These are phyloP conservation scores for Bremia lactucae DNA, from an alignment of 352 stramenopile species.

Conservation along the genomic window DNA sequence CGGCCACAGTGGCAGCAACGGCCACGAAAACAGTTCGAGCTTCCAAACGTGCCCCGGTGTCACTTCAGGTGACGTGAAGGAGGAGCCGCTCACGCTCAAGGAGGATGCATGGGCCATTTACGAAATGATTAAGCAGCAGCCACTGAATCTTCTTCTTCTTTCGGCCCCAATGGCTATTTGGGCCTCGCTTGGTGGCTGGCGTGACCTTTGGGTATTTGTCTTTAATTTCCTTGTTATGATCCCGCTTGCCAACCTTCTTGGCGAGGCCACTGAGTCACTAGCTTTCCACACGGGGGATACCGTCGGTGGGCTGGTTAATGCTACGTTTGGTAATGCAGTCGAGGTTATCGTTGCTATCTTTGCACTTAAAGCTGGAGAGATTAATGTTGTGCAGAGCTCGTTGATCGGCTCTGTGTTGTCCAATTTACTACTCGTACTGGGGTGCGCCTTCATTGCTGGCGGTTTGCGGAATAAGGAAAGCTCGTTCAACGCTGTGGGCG, in stretches of 20 bases:
- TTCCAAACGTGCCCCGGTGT: conserved; percentile 2
- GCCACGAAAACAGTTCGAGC: conserved; percentile 4
- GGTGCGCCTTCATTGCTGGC: conserved; percentile 92
- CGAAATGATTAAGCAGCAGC: conserved; percentile 34
- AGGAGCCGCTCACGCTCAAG: conserved; percentile 8
- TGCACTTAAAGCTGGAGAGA: conserved; percentile 88
- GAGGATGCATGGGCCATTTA: conserved; percentile 38
- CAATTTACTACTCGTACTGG: conserved; percentile 96
- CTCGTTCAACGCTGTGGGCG: conserved; percentile 88
- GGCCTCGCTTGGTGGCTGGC: conserved; percentile 47
- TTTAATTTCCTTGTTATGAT: conserved; percentile 97
- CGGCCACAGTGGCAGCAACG: conserved; percentile 10
- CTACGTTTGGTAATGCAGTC: conserved; percentile 96
- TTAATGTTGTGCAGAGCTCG: conserved; percentile 94
- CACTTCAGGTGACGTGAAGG: conserved; percentile 1
- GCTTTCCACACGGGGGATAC: conserved; percentile 94
- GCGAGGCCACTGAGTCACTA: conserved; percentile 95
- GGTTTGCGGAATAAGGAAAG: conserved; percentile 69
- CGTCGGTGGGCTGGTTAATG: conserved; percentile 95
- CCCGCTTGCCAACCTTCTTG: conserved; percentile 91
- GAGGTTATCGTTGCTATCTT: conserved; percentile 95
- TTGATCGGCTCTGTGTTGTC: conserved; percentile 96
- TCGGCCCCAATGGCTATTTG: conserved; percentile 52
- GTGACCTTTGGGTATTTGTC: conserved; percentile 82
- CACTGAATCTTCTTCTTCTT: conserved; percentile 64